Evolutionary conservation across 139 green algal genomes (phyloP).

Genomic region (Chlorella sp.): DNA sequence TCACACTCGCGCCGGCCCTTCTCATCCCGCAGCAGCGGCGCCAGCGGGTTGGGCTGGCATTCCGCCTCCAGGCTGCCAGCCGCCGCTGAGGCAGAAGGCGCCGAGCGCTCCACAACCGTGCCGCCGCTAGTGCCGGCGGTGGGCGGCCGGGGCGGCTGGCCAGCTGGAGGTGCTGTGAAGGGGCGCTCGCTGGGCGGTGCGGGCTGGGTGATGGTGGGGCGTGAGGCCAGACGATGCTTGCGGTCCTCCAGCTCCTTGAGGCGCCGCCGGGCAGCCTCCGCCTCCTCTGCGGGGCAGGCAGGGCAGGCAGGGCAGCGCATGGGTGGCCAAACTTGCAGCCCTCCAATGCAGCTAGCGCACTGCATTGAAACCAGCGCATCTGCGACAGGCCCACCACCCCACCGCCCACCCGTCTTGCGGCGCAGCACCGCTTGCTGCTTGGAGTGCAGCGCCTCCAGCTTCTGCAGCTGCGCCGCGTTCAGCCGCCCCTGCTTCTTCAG

Average conservation of each 20-base stretch:
- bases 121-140: neutral
- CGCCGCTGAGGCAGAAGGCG: neutral
- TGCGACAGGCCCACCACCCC: neutral
- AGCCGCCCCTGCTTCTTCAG: conserved; percentile 60
- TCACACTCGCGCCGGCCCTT: conserved; percentile 64
- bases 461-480: conserved; percentile 65
- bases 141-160: neutral
- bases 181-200: conserved; percentile 8
- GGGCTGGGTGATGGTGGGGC: neutral
- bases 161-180: neutral
- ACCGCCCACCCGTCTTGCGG: conserved; percentile 75
- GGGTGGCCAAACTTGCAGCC: neutral
- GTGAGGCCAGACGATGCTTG: neutral
- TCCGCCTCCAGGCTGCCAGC: conserved; percentile 33
- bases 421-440: conserved; percentile 91
- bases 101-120: neutral
- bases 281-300: conserved; percentile 65
- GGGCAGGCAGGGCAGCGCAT: neutral
- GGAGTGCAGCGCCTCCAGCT: conserved; percentile 67
- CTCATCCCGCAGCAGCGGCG: conserved; percentile 76
- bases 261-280: conserved; percentile 75
- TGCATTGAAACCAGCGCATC: neutral
- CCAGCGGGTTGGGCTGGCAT: conserved; percentile 71
- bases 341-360: neutral
- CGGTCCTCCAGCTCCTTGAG: conserved; percentile 56